A percentile compares a stretch with the other conserved stretches of the same genome.
phyloP scores from a whole-genome alignment of 1,139 yeast species.

The Taphrina pruni region DNA sequence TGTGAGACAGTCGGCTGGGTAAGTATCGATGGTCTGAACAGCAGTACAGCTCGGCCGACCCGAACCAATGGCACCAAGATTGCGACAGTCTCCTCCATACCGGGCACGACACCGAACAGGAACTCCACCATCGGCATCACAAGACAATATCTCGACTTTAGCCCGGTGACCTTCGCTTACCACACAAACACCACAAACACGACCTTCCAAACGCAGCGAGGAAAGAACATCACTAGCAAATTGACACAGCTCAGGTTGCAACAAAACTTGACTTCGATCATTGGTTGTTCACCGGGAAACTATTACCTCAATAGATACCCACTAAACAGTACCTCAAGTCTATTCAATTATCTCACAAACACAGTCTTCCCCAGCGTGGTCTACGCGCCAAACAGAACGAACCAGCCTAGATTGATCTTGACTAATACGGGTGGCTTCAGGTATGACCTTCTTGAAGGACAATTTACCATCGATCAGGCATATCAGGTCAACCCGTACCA shows the following conservation, averaged over 20 bases:
- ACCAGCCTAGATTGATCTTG: slow-evolving; percentile 63
- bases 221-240: slow-evolving; percentile 58
- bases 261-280: slow-evolving; percentile 60
- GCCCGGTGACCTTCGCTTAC: slow-evolving; percentile 66
- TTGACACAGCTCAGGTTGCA: slow-evolving; percentile 58
- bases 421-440: slow-evolving; percentile 90
- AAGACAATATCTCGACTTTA: slow-evolving; percentile 66
- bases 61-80: slow-evolving; percentile 39
- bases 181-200: slow-evolving; percentile 58
- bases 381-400: slow-evolving; percentile 48
- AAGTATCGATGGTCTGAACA: slow-evolving; percentile 58
- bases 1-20: slow-evolving; percentile 92
- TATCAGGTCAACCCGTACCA: slow-evolving; percentile 85
- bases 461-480: slow-evolving; percentile 78
- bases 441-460: slow-evolving; percentile 85
- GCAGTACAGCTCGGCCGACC: slow-evolving; percentile 20
- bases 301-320: slow-evolving; percentile 77
- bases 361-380: slow-evolving; percentile 66
- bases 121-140: slow-evolving; percentile 41
- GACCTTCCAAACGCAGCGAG: slow-evolving; percentile 59
- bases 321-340: slow-evolving; percentile 62
- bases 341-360: slow-evolving; percentile 66
- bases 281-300: slow-evolving; percentile 70
- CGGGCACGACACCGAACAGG: slow-evolving; percentile 38
- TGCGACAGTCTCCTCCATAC: slow-evolving; percentile 22